Evolutionary conservation across 2,329 filamentous ascomycete genomes (phyloP), one percentile per base, ranked within the genome.

Genomic region (Mycosphaerella arachidis): DNA sequence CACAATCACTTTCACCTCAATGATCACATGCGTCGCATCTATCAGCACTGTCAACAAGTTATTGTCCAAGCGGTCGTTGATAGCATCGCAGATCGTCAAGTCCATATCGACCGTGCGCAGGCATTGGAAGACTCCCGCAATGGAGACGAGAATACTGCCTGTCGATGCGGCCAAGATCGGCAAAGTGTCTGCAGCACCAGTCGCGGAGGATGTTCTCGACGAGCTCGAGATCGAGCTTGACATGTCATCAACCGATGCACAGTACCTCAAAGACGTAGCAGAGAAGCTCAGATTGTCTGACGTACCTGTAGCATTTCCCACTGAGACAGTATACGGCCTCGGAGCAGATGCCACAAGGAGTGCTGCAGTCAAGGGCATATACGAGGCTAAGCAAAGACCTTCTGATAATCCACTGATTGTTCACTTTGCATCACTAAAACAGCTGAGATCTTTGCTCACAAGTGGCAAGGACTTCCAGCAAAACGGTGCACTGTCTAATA

Each of bases 401-500:
- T 89, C 89, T 6, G 94, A 99, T 72, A 99, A 99, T 73, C 94
- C 94, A 18, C 84, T 99, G 60, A 99, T 99, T 67, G 87, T 97
- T 27, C 94, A 99, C 74, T 82, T 97, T 56, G 87, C 88, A 68
- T 94, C 94, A 57, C 76, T 97, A 10, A 76, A 82, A 24, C 94
- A 96, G 83, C 78, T 96, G 58, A 81, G 88, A 57, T 75, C 76
- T 4, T 74, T 95, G 9, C 77, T 95, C 30, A 71, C 74, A 59
- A 74, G 78, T 37, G 45, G 35, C 33, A 18, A 45, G 13, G 53
- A 45, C 55, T 54, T 48, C 2, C 43, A 52, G 16, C 54, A 67
- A 46, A 57, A 58, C 24, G 60, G 51, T 9, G 24, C n/a, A 48
- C 37, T 56, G 9, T 52, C 52, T 2, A 59, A 62, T 40, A 61